phyloP scores from a whole-genome alignment of 1,284 basidiomycete genomes.

The Earliella scabrosa region DNA sequence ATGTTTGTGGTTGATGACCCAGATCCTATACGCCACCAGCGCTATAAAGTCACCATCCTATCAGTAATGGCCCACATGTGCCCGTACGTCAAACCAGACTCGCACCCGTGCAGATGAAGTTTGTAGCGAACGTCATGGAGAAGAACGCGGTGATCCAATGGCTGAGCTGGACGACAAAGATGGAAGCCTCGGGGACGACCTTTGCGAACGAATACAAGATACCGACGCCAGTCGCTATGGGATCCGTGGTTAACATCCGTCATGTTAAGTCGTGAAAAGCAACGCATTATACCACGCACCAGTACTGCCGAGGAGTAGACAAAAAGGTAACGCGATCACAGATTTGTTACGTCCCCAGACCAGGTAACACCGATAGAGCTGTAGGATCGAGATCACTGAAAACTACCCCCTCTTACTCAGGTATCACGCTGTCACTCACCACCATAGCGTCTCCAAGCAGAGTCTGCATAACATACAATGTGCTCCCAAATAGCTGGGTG shows the following conservation, averaged over 20 bases:
- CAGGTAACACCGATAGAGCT: conserved; percentile 19
- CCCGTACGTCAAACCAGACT: too few relatives aligned
- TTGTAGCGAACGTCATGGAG: conserved; percentile 39
- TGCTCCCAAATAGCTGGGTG: conserved; percentile 30
- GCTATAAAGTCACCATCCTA: conserved; percentile 23
- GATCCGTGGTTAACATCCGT: background rate
- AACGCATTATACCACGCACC: conserved; percentile 6
- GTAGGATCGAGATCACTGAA: too few relatives aligned
- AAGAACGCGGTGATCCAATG: conserved; percentile 42
- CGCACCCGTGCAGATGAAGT: conserved; percentile 36
- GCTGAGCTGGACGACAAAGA: conserved; percentile 31
- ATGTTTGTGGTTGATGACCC: conserved; percentile 34
- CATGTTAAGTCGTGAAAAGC: background rate
- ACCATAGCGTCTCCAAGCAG: conserved; percentile 20
- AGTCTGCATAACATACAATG: conserved; percentile 29
- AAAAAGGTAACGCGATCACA: conserved; percentile 14
- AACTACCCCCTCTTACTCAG: background rate
- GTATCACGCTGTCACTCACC: conserved; percentile 4
- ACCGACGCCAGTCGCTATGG: conserved; percentile 15
- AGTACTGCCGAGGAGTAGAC: conserved; percentile 17
- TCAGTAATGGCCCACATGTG: too few relatives aligned
- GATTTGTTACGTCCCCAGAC: conserved; percentile 14
- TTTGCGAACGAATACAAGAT: conserved; percentile 20
- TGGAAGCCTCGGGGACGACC: conserved; percentile 13
- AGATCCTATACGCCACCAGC: conserved; percentile 37